These are phyloP conservation scores for Botryotinia convoluta DNA, from an alignment of 2,329 filamentous ascomycete genomes.

Conservation along the genomic window DNA sequence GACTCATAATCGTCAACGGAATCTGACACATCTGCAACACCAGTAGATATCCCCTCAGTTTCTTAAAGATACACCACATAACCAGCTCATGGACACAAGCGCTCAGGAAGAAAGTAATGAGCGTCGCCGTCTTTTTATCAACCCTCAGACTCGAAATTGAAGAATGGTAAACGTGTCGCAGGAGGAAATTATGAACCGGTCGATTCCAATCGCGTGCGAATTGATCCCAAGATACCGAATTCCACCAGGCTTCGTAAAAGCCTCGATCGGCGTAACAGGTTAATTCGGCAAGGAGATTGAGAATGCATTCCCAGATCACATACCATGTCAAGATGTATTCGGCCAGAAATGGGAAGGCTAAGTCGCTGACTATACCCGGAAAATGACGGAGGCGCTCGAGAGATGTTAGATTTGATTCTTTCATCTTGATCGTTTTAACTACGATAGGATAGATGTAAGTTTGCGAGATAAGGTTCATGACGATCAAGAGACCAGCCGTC, in stretches of 20 bases:
- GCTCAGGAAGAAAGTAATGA: slow-evolving; percentile 40
- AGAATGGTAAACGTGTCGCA: slow-evolving; percentile 76
- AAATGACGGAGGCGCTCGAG: slow-evolving; percentile 62
- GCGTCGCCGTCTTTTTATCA: slow-evolving; percentile 66
- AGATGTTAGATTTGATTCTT: slow-evolving; percentile 62
- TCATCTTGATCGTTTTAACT: slow-evolving; percentile 63
- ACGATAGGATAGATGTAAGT: slow-evolving; percentile 76
- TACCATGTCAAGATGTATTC: slow-evolving; percentile 74
- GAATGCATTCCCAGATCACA: slow-evolving; percentile 73
- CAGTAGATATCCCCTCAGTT: slow-evolving; percentile 70
- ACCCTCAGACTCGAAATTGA: slow-evolving; percentile 72
- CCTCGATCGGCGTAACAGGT: slow-evolving; percentile 74
- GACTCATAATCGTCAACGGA: slow-evolving; percentile 65
- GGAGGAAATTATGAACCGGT: slow-evolving; percentile 73
- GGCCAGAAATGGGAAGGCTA: slow-evolving; percentile 76
- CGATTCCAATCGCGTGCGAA: slow-evolving; percentile 80
- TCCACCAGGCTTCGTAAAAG: slow-evolving; percentile 68
- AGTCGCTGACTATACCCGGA: slow-evolving; percentile 71
- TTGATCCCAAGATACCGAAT: slow-evolving; percentile 66
- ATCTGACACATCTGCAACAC: slow-evolving; percentile 73
- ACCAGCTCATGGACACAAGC: slow-evolving; percentile 30
- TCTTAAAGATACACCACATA: slow-evolving; percentile 73
- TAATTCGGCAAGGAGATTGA: slow-evolving; percentile 74
- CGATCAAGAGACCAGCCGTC: slow-evolving; percentile 68
- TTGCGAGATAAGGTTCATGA: slow-evolving; percentile 78